These are phyloP conservation scores for Bruguiera parviflora DNA, from an alignment of 345 rosid genomes.

Conservation along the genomic window DNA sequence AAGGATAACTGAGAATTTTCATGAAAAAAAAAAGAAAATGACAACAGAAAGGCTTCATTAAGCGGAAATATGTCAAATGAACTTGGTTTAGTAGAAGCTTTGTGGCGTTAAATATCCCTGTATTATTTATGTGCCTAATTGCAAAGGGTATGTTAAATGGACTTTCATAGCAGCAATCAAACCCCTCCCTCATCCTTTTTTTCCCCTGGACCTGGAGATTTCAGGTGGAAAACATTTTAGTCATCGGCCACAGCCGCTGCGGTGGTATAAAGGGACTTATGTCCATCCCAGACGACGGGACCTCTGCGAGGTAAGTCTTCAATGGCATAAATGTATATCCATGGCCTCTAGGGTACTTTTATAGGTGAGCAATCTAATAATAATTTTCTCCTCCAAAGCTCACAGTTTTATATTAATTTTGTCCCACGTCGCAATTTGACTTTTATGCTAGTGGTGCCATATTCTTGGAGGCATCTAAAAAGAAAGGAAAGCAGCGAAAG, in stretches of 20 bases:
- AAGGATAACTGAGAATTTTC: too few relatives aligned
- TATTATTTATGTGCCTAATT: too few relatives aligned
- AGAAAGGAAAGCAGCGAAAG: conserved; percentile 7
- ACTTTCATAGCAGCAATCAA: too few relatives aligned
- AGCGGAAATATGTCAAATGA: too few relatives aligned
- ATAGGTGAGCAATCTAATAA: too few relatives aligned
- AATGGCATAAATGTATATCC: background rate
- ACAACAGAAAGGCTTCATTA: too few relatives aligned
- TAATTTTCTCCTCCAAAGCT: background rate
- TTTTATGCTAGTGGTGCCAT: conserved; percentile 8
- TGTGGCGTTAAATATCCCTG: too few relatives aligned
- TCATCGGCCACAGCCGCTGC: conserved; percentile 93
- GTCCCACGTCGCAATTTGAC: background rate
- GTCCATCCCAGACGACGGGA: conserved; percentile 62
- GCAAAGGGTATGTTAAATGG: too few relatives aligned
- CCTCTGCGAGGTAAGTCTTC: conserved; percentile 41
- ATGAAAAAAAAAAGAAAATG: too few relatives aligned
- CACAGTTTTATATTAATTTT: background rate
- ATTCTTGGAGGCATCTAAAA: conserved; percentile 28
- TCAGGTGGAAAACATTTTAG: conserved; percentile 84
- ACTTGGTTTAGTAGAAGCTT: too few relatives aligned
- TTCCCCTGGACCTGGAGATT: background rate
- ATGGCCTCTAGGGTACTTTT: too few relatives aligned
- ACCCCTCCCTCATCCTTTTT: background rate
- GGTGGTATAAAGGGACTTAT: conserved; percentile 98